Percentiles rank a stretch among this genome's conserved stretches.
Evolutionary conservation across 176 grass and related monocot species (phyloP).

Genomic region (Rhynchospora tenuis): DNA sequence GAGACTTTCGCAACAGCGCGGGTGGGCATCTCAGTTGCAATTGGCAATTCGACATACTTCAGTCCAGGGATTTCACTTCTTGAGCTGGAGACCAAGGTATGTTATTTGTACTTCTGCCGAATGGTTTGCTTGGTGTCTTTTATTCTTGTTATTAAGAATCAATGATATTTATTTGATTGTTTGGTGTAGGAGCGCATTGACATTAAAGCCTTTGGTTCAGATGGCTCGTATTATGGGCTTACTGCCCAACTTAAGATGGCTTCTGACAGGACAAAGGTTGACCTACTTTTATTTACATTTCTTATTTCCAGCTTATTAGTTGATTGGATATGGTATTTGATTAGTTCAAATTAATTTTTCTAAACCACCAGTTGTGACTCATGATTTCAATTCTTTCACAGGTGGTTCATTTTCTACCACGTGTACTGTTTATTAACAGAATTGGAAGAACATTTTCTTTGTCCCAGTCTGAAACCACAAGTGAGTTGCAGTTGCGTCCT

Average conservation of each 20-base stretch:
- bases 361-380: conserved; percentile 13
- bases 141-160: neutral
- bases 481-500: conserved; percentile 57
- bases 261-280: conserved; percentile 95
- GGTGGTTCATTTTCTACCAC: conserved; percentile 77
- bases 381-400: conserved; percentile 33
- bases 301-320: neutral
- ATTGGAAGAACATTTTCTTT: conserved; percentile 53
- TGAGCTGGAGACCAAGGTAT: conserved; percentile 95
- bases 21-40: conserved; percentile 73
- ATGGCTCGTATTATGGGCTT: conserved; percentile 94
- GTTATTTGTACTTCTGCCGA: conserved; percentile 9
- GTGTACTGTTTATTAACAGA: conserved; percentile 81
- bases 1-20: conserved; percentile 50
- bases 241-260: conserved; percentile 92
- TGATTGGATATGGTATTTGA: neutral
- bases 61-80: conserved; percentile 82
- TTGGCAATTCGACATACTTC: conserved; percentile 53
- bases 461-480: conserved; percentile 60
- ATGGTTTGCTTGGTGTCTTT: conserved; percentile 17
- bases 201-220: conserved; percentile 69
- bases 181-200: conserved; percentile 71
- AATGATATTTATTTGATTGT: neutral
- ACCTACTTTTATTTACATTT: neutral
- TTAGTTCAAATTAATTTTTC: neutral